Evolutionary conservation across 75 land plant species (phyloP), one percentile per base, ranked within the genome.

Genomic region (Pinus taeda): DNA sequence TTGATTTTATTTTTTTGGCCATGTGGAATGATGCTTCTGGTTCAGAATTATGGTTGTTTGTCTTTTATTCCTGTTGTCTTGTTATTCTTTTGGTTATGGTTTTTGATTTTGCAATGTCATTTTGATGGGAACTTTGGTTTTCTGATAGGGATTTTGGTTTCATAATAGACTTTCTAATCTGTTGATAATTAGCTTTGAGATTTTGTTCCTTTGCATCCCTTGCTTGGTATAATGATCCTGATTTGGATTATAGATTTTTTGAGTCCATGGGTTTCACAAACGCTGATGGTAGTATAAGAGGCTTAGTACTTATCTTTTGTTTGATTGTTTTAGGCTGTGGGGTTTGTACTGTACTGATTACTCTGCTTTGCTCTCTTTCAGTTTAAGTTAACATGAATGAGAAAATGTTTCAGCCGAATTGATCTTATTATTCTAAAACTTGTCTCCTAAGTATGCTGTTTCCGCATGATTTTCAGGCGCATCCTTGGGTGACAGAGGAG

Each of bases 401-500:
- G 49, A 39, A n/a, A 69, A 42, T 39, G 21, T 67, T 18, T 37
- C 45, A 20, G 21, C 3, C 2, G 42, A 37, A 17, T 39, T 37
- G 71, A 36, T 36, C 20, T 39, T n/a, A 4, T 2, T 69, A 36
- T 69, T 15, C 14, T 37, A 45, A 67, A 39, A 20, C 20, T 9
- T 39, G 71, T 67, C 55, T 9, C 12, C 55, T 49, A 49, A 49
- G 11, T 7, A 39, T 30, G 22, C n/a, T 42, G 42, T 14, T 67
- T 30, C 33, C 12, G 21, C 36, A 69, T 69, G 14, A 42, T 69
- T 69, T 33, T 74, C 84, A 91, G 95, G 91, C 98, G 2, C 98
- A 95, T 85, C 95, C 95, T 18, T 93, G 98, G 98, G 80, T 95
- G 14, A 82, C 84, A 53, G 93, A 90, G 77, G 74, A 78, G 9